These are phyloP conservation scores for Penicillium nucicola DNA, from an alignment of 495 filamentous ascomycete species.

Conservation along the genomic window DNA sequence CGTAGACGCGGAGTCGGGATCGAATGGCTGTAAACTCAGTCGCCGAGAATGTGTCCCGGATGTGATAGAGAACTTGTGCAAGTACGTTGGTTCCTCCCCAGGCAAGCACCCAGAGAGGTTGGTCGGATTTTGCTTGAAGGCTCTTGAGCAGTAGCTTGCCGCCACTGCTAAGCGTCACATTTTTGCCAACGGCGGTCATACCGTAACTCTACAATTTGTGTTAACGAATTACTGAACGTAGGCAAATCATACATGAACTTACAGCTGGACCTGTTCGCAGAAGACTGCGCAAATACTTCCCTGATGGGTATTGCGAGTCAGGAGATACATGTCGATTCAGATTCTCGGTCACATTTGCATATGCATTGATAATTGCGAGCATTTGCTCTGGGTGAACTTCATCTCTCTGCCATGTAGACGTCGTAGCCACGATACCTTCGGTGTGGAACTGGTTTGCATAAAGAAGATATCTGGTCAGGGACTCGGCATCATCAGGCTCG, in stretches of 20 bases:
- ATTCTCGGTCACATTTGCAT: conserved; percentile 27
- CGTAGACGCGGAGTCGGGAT: conserved; percentile 42
- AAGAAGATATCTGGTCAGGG: conserved; percentile 30
- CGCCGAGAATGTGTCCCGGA: conserved; percentile 23
- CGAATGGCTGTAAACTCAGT: conserved; percentile 28
- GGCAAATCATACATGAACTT: background rate
- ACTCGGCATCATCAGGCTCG: conserved; percentile 37
- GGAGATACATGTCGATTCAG: conserved; percentile 34
- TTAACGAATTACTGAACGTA: background rate
- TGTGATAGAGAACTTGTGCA: conserved; percentile 35
- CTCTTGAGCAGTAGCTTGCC: conserved; percentile 37
- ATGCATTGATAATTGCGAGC: conserved; percentile 30
- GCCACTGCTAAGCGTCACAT: conserved; percentile 33
- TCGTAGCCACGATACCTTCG: conserved; percentile 33
- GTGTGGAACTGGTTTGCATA: conserved; percentile 38
- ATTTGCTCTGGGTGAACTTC: conserved; percentile 29
- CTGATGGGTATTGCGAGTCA: conserved; percentile 27
- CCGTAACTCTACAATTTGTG: conserved; percentile 22
- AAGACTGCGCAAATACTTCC: conserved; percentile 24
- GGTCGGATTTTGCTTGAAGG: conserved; percentile 19
- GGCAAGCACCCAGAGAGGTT: conserved; percentile 41
- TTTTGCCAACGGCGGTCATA: conserved; percentile 27
- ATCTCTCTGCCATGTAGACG: conserved; percentile 30
- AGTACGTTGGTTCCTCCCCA: conserved; percentile 51
- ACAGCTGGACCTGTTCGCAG: conserved; percentile 25